Conservation (phyloP, 805 yeast species). For the Priceomyces melissophilus region DNA sequence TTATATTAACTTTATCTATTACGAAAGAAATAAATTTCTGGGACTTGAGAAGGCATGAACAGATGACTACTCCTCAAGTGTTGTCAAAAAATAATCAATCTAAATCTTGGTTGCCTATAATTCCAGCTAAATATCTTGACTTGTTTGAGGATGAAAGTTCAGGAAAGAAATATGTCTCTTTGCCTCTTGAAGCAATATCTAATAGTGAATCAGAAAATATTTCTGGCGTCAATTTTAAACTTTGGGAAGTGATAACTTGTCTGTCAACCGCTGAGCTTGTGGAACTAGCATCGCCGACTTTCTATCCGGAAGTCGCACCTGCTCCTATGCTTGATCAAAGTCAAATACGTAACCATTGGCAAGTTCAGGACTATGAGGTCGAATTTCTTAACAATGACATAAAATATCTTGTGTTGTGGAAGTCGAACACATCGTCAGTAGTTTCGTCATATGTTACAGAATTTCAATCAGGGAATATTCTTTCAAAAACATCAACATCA, state of each 20-base stretch:
- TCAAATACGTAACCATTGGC: constrained; percentile 38
- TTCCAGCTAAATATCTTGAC: constrained; percentile 31
- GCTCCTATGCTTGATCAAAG: constrained; percentile 1
- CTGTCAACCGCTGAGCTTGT: constrained; percentile 7
- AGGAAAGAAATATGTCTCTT: constrained; percentile 13
- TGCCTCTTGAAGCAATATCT: constrained; percentile 13
- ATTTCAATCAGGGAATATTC: constrained; percentile 12
- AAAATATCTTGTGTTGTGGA: constrained; percentile 50
- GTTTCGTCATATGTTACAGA: constrained; percentile 26
- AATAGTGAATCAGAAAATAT: constrained; percentile 5
- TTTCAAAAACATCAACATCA: constrained; percentile 13
- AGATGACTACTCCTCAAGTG: constrained; percentile 11
- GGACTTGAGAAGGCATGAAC: constrained; percentile 43
- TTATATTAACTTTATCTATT: constrained; percentile 51
- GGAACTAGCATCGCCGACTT: constrained; percentile 12
- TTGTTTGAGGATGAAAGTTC: constrained; percentile 5
- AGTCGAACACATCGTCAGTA: constrained; percentile 55
- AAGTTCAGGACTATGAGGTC: constrained; percentile 37
- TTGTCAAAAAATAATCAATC: constrained; percentile 9
- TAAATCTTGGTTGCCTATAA: constrained; percentile 24
- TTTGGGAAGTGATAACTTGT: constrained; percentile 19
- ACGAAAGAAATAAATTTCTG: constrained; percentile 57
- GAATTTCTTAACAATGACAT: constrained; percentile 5
- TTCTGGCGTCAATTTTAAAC: constrained; percentile 19
- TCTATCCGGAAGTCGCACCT: constrained; percentile 16